Evolutionary conservation across 345 rosid genomes (phyloP).

Genomic region (Salix purpurea): DNA sequence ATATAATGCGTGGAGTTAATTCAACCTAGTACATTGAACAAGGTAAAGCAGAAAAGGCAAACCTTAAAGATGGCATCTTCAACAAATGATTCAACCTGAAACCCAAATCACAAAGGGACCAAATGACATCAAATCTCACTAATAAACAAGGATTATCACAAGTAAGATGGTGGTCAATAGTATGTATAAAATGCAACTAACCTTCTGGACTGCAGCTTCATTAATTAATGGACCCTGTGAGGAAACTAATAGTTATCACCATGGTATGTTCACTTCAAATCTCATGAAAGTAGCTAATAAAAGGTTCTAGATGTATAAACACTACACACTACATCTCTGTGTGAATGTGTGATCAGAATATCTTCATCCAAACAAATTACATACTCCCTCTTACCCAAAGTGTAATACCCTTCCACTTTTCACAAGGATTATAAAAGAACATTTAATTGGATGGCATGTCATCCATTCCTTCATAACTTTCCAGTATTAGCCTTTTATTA

Average conservation of each 20-base stretch:
- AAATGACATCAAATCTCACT: constrained; percentile 11
- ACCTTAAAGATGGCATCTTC: constrained; percentile 91
- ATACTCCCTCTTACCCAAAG: neutral
- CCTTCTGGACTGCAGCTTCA: constrained; percentile 90
- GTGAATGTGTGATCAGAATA: neutral
- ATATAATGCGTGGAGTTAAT: no score
- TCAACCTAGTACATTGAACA: neutral
- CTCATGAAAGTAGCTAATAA: neutral
- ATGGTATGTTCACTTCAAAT: constrained; percentile 5
- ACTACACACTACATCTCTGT: neutral
- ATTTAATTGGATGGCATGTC: no score
- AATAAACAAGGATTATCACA: constrained; percentile 3
- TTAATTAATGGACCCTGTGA: constrained; percentile 93
- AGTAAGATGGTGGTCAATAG: neutral
- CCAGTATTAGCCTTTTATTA: no score
- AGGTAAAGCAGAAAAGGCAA: constrained; percentile 12
- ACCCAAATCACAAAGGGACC: constrained; percentile 21
- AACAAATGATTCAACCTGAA: constrained; percentile 80
- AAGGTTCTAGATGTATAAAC: neutral
- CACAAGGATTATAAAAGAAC: no score
- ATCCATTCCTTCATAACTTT: no score
- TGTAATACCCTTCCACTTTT: no score
- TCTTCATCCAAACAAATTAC: neutral
- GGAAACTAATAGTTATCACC: constrained; percentile 3
- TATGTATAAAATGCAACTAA: constrained; percentile 10